Evolutionary conservation across 2,329 filamentous ascomycete species (phyloP).

Genomic region (Penicillium sp.): DNA sequence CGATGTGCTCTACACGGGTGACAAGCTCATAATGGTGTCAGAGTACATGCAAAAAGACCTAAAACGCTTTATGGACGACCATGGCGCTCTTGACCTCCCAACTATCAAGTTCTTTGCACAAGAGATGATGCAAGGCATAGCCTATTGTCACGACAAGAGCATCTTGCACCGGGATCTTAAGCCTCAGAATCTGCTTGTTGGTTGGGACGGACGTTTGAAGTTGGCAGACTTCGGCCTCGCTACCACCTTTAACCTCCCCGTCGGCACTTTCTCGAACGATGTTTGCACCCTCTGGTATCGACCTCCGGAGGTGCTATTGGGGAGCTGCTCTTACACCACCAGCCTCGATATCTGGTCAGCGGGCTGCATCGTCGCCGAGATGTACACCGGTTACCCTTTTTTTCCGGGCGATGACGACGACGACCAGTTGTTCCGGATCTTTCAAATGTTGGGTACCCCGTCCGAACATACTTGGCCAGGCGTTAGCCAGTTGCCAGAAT

Average conservation of each 20-base stretch:
- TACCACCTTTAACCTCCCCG: constrained; percentile 90
- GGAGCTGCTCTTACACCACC: constrained; percentile 95
- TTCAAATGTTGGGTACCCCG: constrained; percentile 95
- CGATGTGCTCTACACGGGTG: constrained; percentile 98
- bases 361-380: constrained; percentile 99
- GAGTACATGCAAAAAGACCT: constrained; percentile 98
- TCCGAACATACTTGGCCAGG: constrained; percentile 94
- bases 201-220: constrained; percentile 84
- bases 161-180: constrained; percentile 95
- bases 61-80: constrained; percentile 97
- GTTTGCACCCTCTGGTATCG: constrained; percentile 99
- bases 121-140: constrained; percentile 89
- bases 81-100: constrained; percentile 78
- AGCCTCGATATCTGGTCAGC: constrained; percentile 99
- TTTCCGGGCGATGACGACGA: constrained; percentile 98
- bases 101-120: constrained; percentile 99
- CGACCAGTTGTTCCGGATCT: constrained; percentile 94
- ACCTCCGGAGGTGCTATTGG: constrained; percentile 89
- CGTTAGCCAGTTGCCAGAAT: constrained; percentile 90
- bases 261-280: constrained; percentile 97
- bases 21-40: constrained; percentile 98
- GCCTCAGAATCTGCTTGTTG: constrained; percentile 94
- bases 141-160: constrained; percentile 95
- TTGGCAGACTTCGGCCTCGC: constrained; percentile 93
- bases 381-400: constrained; percentile 94